Evolutionary conservation across 352 stramenopile genomes (phyloP).

Genomic region (Peronospora belbahrii): DNA sequence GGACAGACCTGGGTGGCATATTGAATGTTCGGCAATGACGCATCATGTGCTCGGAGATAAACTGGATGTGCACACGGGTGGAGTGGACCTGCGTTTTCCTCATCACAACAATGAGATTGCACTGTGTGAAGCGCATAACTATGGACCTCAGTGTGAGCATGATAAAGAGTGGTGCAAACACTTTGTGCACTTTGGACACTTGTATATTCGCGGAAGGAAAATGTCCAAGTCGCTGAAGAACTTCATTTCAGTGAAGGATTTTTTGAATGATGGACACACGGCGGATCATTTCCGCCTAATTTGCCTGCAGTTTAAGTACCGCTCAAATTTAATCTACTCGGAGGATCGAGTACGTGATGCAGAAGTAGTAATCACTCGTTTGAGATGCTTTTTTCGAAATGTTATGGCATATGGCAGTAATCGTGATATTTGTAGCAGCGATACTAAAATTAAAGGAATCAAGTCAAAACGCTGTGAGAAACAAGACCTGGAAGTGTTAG

Average conservation of each 20-base stretch:
- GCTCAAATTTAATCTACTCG: conserved; percentile 70
- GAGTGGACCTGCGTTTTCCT: conserved; percentile 89
- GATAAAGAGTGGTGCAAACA: conserved; percentile 88
- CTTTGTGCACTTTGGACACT: conserved; percentile 95
- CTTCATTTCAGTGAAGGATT: conserved; percentile 94
- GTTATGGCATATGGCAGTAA: conserved; percentile 35
- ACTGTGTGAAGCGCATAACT: conserved; percentile 72
- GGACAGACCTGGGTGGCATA: conserved; percentile 87
- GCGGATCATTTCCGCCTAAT: conserved; percentile 85
- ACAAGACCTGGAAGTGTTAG: conserved; percentile 51
- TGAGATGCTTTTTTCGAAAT: conserved; percentile 61
- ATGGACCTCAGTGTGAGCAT: conserved; percentile 9
- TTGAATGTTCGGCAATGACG: conserved; percentile 97
- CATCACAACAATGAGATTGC: conserved; percentile 90
- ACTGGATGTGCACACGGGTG: conserved; percentile 94
- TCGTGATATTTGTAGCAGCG: conserved; percentile 6
- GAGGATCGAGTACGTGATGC: conserved; percentile 68
- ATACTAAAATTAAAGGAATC: background rate
- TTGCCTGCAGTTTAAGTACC: conserved; percentile 86
- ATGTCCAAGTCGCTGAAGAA: conserved; percentile 99
- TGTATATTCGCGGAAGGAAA: conserved; percentile 96
- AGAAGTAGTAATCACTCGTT: conserved; percentile 36
- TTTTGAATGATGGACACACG: conserved; percentile 58
- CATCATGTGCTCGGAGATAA: conserved; percentile 88
- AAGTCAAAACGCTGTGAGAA: conserved; percentile 43